Percentiles rank a stretch among this genome's conserved stretches.
phyloP scores from a whole-genome alignment of 1,284 basidiomycete species.

The Tausonia pullulans region DNA sequence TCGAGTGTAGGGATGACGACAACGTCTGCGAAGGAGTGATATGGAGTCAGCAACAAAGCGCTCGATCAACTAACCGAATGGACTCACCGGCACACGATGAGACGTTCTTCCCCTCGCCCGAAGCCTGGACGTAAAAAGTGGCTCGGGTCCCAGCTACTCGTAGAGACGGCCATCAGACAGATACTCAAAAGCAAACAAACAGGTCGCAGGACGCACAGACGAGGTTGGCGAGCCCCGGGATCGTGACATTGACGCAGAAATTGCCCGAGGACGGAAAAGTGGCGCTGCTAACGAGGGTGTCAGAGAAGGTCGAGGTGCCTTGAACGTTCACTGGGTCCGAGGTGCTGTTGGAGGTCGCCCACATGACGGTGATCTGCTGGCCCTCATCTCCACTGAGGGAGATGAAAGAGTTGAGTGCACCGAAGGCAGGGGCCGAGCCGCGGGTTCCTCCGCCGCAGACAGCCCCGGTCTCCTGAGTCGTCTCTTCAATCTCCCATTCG shows the following conservation, averaged over 20 bases:
- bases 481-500: not conserved
- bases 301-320: not conserved
- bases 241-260: constrained; percentile 14
- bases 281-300: constrained; percentile 7
- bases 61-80: not conserved
- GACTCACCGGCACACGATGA: constrained; percentile 14
- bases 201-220: too few species aligned
- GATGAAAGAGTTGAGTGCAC: constrained; percentile 10
- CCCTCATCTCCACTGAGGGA: constrained; percentile 16
- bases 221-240: not conserved
- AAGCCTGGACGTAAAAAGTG: constrained; percentile 16
- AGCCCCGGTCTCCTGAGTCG: constrained; percentile 13
- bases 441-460: constrained; percentile 15
- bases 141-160: not conserved
- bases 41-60: not conserved
- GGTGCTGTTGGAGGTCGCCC: not conserved
- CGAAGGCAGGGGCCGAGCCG: constrained; percentile 7
- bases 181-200: too few species aligned
- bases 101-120: constrained; percentile 7
- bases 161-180: too few species aligned
- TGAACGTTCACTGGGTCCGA: not conserved
- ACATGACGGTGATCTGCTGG: constrained; percentile 4
- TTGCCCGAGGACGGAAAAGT: constrained; percentile 13
- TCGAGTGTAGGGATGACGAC: constrained; percentile 12
- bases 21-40: constrained; percentile 10